A percentile compares a stretch with the other conserved stretches of the same genome.
phyloP scores from a whole-genome alignment of 2,329 filamentous ascomycete genomes.

The Calonectria naviculata region DNA sequence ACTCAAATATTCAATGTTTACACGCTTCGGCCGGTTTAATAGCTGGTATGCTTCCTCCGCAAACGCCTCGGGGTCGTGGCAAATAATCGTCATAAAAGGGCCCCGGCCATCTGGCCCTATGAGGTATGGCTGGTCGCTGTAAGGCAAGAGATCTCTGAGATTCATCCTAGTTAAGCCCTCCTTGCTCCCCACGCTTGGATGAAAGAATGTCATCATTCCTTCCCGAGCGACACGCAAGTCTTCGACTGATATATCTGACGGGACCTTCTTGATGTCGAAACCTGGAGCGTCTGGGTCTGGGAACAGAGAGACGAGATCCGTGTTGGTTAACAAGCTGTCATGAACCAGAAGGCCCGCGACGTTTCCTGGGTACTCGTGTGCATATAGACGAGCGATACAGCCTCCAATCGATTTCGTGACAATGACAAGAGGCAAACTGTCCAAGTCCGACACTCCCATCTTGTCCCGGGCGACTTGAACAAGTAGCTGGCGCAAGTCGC shows the following conservation, averaged over 20 bases:
- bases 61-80: conserved; percentile 36
- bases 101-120: neutral
- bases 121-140: conserved; percentile 25
- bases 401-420: conserved; percentile 37
- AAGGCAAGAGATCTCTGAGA: conserved; percentile 27
- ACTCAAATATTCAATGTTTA: conserved; percentile 58
- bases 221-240: conserved; percentile 19
- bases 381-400: conserved; percentile 61
- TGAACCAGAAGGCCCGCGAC: conserved; percentile 62
- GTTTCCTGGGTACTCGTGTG: conserved; percentile 55
- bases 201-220: conserved; percentile 26
- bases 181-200: conserved; percentile 31
- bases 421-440: conserved; percentile 18
- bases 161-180: conserved; percentile 36
- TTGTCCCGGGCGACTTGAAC: neutral
- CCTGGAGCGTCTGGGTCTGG: conserved; percentile 61
- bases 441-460: neutral
- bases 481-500: conserved; percentile 33
- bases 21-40: conserved; percentile 46
- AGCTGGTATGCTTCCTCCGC: conserved; percentile 15
- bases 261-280: conserved; percentile 51
- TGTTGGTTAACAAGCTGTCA: conserved; percentile 69
- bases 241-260: conserved; percentile 13
- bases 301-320: conserved; percentile 65
- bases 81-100: conserved; percentile 33